phyloP scores from a whole-genome alignment of 306 rosid genomes.

The Mucuna pruriens region DNA sequence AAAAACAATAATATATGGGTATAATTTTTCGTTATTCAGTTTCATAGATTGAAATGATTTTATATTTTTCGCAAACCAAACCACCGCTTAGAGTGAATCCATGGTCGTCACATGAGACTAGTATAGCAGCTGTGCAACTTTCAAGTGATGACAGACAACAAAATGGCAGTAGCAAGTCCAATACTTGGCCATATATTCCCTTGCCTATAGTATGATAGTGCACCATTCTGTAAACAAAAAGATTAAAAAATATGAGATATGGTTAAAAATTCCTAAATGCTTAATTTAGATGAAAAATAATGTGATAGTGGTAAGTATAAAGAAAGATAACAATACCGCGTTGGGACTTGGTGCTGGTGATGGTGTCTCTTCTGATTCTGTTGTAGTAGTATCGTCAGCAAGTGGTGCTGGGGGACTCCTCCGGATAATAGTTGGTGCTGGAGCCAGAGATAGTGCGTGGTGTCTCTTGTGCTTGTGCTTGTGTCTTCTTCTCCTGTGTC shows the following conservation, averaged over 20 bases:
- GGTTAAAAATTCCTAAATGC: background rate
- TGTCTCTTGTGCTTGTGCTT: conserved; percentile 63
- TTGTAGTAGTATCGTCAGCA: conserved; percentile 42
- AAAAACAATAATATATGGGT: background rate
- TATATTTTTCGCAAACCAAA: conserved; percentile 36
- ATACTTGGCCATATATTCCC: conserved; percentile 50
- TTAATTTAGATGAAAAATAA: background rate
- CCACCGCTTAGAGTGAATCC: conserved; percentile 18
- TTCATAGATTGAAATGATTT: conserved; percentile 38
- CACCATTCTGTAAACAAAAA: conserved; percentile 60
- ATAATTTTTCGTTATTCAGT: conserved; percentile 34
- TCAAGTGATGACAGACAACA: conserved; percentile 50
- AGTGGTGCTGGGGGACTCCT: conserved; percentile 95
- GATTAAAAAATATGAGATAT: background rate
- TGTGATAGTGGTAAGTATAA: background rate
- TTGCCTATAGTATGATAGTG: conserved; percentile 46
- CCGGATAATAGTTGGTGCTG: conserved; percentile 53
- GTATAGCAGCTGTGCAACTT: conserved; percentile 32
- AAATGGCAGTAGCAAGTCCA: conserved; percentile 61
- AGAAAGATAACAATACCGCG: conserved; percentile 51
- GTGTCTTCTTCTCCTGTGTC: conserved; percentile 59
- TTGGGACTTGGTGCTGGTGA: conserved; percentile 79
- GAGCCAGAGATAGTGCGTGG: conserved; percentile 55
- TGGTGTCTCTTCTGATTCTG: conserved; percentile 62
- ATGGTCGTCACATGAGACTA: background rate